Base-by-base conservation (phyloP, 768 basidiomycete genomes). In the Lentinula guzmanii region DNA sequence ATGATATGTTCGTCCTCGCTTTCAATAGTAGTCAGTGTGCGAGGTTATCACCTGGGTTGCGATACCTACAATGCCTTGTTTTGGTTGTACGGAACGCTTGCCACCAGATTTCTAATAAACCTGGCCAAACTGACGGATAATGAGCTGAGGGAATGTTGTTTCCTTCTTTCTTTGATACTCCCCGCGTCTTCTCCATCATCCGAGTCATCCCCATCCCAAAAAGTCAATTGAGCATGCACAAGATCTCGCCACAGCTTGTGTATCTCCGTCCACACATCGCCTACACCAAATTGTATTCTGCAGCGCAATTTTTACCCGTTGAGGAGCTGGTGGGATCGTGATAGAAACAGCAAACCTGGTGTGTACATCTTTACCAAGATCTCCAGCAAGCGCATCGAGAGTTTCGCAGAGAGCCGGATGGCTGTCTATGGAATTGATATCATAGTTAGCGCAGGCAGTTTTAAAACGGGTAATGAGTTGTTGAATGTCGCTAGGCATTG, bases 21-120 rank as follows among this genome's bases (percentile, higher is more conserved):
- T 66, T 51, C 53, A 58, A 53, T 52, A 43, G 41, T 6, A 39
- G 60, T 48, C 46, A 64, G 45, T 7, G 43, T 24, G 15, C 9
- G 37, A 48, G 48, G 18, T 42, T 39, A 28, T 24, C 4, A 45
- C 21, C 21, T 48, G 9, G 28, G 42, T 35, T 51, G 31, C 59
- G 28, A 34, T 18, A 75, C 92, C 77, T 67, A 95, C 94, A 84
- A 89, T 28, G 89, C 87, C 61, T 74, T 76, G 43, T 71, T 68
- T 70, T 97, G 95, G 72, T 93, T 92, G n/a, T 70, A 70, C 7
- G 84, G 79, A 15, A 86, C 81, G 5, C 86, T 90, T 9, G 92
- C 92, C 37, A 91, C 85, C 9, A 95, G 73, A 70, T 97, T 95
- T 62, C 95, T 82, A 13, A 91, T 93, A 68, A 95, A 87, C 67